These are phyloP conservation scores for Yarrowia sp. DNA, from an alignment of 805 yeast species.

Conservation along the genomic window DNA sequence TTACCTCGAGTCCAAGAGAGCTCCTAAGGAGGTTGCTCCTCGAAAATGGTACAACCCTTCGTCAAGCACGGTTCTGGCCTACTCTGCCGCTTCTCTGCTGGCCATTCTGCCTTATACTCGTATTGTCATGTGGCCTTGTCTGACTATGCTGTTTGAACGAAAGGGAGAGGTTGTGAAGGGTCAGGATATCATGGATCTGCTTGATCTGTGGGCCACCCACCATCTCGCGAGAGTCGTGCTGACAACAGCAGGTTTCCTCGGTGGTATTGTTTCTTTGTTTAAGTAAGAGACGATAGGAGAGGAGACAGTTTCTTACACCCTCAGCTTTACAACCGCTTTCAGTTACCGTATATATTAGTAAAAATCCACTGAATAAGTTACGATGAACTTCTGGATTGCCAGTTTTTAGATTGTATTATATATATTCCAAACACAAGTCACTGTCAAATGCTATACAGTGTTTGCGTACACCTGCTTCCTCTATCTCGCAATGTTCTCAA, in stretches of 20 bases:
- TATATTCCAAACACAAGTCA: too few relatives aligned
- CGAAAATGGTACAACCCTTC: constrained; percentile 24
- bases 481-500: constrained; percentile 27
- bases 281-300: not conserved
- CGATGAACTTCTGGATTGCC: too few relatives aligned
- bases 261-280: constrained; percentile 6
- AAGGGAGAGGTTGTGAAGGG: constrained; percentile 10
- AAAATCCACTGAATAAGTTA: too few relatives aligned
- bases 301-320: too few relatives aligned
- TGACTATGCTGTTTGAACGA: constrained; percentile 12
- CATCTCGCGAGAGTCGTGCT: constrained; percentile 9
- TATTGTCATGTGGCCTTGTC: constrained; percentile 13
- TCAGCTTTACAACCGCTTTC: too few relatives aligned
- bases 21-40: not conserved
- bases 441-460: too few relatives aligned
- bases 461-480: not conserved
- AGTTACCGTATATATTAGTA: not conserved
- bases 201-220: constrained; percentile 16
- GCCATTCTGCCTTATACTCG: constrained; percentile 27
- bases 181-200: constrained; percentile 10
- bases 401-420: too few relatives aligned
- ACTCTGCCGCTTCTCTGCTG: constrained; percentile 8
- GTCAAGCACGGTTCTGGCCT: constrained; percentile 4
- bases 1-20: constrained; percentile 4
- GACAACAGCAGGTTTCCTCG: not conserved